These are phyloP conservation scores for Cercospora zeae-maydis DNA, from an alignment of 2,329 filamentous ascomycete species.

Conservation along the genomic window DNA sequence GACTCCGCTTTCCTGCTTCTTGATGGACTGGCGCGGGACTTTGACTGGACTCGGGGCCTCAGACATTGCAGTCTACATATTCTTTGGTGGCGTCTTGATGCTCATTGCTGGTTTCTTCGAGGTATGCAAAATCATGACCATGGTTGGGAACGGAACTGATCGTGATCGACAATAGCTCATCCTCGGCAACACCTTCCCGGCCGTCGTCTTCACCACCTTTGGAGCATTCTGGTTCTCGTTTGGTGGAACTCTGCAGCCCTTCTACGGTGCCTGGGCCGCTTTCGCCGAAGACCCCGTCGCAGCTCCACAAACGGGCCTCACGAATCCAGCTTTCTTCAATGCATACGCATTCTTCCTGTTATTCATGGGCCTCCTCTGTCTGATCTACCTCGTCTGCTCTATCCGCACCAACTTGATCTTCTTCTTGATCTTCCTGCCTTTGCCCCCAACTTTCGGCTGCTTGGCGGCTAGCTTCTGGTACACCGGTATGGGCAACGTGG, in stretches of 20 bases:
- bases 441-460: slow-evolving; percentile 56
- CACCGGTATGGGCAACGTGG: slow-evolving; percentile 29
- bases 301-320: neutral
- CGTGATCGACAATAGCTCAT: slow-evolving; percentile 31
- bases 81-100: slow-evolving; percentile 44
- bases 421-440: slow-evolving; percentile 62
- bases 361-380: slow-evolving; percentile 60
- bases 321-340: neutral
- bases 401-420: slow-evolving; percentile 69
- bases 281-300: slow-evolving; percentile 18
- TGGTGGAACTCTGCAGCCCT: neutral
- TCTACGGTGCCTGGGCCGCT: neutral
- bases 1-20: slow-evolving; percentile 51
- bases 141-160: neutral
- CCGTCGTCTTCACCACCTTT: slow-evolving; percentile 52
- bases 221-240: slow-evolving; percentile 51
- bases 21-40: slow-evolving; percentile 59
- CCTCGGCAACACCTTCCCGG: slow-evolving; percentile 55
- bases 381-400: slow-evolving; percentile 65
- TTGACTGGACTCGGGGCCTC: slow-evolving; percentile 49
- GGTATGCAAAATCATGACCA: neutral
- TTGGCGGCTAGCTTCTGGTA: slow-evolving; percentile 59
- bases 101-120: neutral
- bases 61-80: slow-evolving; percentile 41
- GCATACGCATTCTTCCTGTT: slow-evolving; percentile 61